phyloP scores from a whole-genome alignment of 768 basidiomycete species.

The Serendipita sp. region DNA sequence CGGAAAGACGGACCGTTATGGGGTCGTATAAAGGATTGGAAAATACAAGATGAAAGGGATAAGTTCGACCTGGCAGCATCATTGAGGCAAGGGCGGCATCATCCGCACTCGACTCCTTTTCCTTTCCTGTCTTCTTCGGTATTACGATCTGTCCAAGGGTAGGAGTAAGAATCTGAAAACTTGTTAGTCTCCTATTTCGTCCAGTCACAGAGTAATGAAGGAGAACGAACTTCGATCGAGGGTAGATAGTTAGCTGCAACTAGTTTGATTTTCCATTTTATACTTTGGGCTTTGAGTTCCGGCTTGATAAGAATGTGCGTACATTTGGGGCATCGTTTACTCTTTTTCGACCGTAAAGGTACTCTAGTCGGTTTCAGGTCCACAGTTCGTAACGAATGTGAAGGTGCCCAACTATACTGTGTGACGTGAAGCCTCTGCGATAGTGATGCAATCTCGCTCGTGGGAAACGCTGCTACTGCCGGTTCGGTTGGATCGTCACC shows the following conservation, averaged over 20 bases:
- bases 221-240: constrained; percentile 56
- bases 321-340: constrained; percentile 88
- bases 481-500: not conserved
- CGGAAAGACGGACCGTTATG: constrained; percentile 77
- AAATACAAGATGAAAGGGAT: constrained; percentile 77
- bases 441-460: not conserved
- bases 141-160: constrained; percentile 11
- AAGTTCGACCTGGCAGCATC: constrained; percentile 64
- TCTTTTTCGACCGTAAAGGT: constrained; percentile 82
- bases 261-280: constrained; percentile 93
- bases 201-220: constrained; percentile 29
- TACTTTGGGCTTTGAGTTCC: constrained; percentile 89
- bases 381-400: not conserved
- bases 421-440: not conserved
- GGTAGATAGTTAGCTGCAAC: constrained; percentile 92
- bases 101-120: constrained; percentile 22
- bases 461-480: not conserved
- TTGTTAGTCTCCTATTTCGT: not conserved
- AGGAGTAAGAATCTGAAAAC: not conserved
- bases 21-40: constrained; percentile 95
- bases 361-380: constrained; percentile 75
- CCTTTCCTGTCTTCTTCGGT: constrained; percentile 20
- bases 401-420: not conserved
- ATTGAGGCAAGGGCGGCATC: constrained; percentile 26
- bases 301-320: constrained; percentile 97